Conservation (phyloP, 2,329 filamentous ascomycete genomes). For the Calonectria henricotiae region DNA sequence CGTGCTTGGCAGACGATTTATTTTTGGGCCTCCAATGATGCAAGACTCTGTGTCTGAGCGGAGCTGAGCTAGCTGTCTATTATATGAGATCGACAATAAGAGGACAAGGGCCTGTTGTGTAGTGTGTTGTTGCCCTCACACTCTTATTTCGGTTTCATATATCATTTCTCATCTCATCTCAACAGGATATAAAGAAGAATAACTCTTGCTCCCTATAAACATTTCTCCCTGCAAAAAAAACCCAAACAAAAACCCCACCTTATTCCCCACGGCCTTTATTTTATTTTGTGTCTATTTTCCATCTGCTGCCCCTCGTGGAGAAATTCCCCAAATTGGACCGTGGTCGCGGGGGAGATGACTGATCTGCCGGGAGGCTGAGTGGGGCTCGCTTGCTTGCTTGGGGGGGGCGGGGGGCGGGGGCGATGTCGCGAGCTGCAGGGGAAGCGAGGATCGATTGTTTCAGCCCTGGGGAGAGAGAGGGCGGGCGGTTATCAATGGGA, state of each 20-base stretch:
- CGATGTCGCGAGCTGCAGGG: constrained; percentile 4
- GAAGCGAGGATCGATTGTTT: constrained; percentile 5
- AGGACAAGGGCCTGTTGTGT: background rate
- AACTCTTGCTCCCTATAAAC: background rate
- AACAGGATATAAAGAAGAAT: too few relatives aligned
- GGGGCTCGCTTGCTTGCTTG: background rate
- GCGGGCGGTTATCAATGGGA: constrained; percentile 1
- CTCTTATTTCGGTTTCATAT: too few relatives aligned
- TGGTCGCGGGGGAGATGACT: background rate
- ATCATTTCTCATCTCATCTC: too few relatives aligned
- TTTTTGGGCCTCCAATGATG: constrained; percentile 11
- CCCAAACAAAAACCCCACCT: too few relatives aligned
- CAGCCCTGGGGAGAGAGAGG: constrained; percentile 18
- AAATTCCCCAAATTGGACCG: background rate
- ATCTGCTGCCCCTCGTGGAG: background rate
- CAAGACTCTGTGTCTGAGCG: background rate
- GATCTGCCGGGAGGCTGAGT: constrained; percentile 10
- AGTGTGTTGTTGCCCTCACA: too few relatives aligned
- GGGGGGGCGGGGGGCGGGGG: background rate
- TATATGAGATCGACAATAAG: background rate
- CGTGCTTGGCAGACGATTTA: background rate
- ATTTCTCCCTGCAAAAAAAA: background rate
- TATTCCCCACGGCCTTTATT: too few relatives aligned
- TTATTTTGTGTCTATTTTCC: too few relatives aligned
- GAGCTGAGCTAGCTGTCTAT: background rate